Evolutionary conservation across 768 basidiomycete genomes (phyloP), one percentile per base, ranked within the genome.

Genomic region (Boletellus emodensis): DNA sequence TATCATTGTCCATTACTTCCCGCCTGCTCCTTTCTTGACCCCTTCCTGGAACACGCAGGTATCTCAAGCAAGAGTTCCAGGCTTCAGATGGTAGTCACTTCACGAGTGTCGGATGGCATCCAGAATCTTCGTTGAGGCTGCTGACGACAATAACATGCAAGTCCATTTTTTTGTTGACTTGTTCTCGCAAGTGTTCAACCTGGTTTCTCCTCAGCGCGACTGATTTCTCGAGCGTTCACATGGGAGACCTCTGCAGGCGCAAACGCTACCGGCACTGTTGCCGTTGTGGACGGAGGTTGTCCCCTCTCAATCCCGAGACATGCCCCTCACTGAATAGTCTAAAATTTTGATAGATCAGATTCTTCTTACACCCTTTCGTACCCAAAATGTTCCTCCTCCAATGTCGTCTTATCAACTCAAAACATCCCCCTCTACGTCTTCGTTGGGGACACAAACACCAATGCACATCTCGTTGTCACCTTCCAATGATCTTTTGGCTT

Each of bases 381-480:
- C 82, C 1, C 90, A 95, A 70, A 97, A 96, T 62, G 80, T 95
- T 5, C 96, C 95, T n/a, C 96, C 96, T n/a, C 96, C 96, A 0
- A 94, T 96, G 92, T 89, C 85, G 1, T 85, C 91, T 1, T 75
- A 77, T 57, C 68, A 69, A 36, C 69, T 82, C 44, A 40, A 69
- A 63, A 17, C 68, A 46, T 42, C 63, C 12, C 37, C 53, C 10
- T 40, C 56, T 44, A 7, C 14, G 24, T 17, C 52, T 33, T 53
- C 55, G 33, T 44, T 54, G 8, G 7, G 14, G 13, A 37, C 40
- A 30, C 45, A 56, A 61, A n/a, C 66, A 56, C 90, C 94, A 0
- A 64, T 84, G 9, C 84, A 94, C 63, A 69, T 81, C 4, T 72
- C 83, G 4, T 84, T 93, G 51, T 82, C 86, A 0, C 51, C 75